Evolutionary conservation across 495 filamentous ascomycete genomes (phyloP), one percentile per base, ranked within the genome.

Genomic region (Lophium mytilinum): DNA sequence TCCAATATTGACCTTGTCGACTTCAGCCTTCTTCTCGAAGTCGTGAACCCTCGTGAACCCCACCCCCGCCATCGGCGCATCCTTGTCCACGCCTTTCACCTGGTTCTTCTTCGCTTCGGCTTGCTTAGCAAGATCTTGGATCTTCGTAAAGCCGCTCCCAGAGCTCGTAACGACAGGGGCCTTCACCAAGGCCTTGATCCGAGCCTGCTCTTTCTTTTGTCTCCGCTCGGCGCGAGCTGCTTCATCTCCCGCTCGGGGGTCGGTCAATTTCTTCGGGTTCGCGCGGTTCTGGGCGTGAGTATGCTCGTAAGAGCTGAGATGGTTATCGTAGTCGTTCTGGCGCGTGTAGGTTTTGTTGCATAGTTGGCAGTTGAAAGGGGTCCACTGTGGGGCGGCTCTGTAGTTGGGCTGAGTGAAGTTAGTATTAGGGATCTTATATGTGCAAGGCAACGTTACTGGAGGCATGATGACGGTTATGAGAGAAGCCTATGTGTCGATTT

Each of bases 321-420:
- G 84, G 21, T 81, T 79, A 64, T 86, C 83, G 65, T 82, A 86
- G 59, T 87, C 83, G 64, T 84, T 83, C 77, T 83, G 82, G 52
- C 84, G 83, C 12, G 73, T 74, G 71, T 88, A 88, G 60, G 83
- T 82, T 71, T 88, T 85, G 40, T 76, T 72, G 66, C 84, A 88
- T 54, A 88, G 72, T 41, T 84, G 77, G 73, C 86, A 98, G 72
- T 88, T 90, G 75, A 98, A 96, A 30, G 88, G 24, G 24, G 24
- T 30, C 6, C n/a, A n/a, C n/a, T 30, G 24, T 30, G 24, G 24
- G 24, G n/a, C n/a, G 17, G 40, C n/a, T 48, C n/a, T 15, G 18
- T 9, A 9, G 33, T 1, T 39, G 21, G 34, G 14, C 17, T 21
- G 30, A 3, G 34, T 7, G 4, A 14, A 18, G 11, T 15, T 8